Conservation (phyloP, 305 asterid species). For the Solanum hybrid region DNA sequence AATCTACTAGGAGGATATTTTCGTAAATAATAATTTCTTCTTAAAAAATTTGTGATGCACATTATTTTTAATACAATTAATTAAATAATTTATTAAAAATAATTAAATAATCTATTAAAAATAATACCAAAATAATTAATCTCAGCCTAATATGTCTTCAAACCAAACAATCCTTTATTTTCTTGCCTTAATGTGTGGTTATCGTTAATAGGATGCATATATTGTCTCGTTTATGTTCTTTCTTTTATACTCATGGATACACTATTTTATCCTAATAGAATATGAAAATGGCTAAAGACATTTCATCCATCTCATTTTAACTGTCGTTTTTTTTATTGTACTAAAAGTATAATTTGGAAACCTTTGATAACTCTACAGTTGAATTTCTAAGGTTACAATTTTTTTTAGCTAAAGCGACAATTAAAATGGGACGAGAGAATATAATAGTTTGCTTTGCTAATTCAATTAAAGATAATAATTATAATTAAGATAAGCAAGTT, state of each 20-base stretch:
- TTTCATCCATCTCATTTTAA: not conserved
- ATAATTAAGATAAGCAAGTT: not conserved
- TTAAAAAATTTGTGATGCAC: fast-evolving
- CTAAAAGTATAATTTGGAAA: not conserved
- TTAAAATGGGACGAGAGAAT: not conserved
- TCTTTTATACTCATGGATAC: not conserved
- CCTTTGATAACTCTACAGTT: fast-evolving
- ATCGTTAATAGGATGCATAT: not conserved
- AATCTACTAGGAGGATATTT: not conserved
- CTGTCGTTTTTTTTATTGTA: fast-evolving
- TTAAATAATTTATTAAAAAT: not conserved
- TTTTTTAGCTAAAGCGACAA: not conserved
- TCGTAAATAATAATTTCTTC: not conserved
- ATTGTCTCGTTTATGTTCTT: not conserved
- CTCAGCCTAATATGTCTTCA: not conserved
- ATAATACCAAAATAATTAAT: not conserved
- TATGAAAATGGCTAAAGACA: not conserved
- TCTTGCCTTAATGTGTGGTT: not conserved
- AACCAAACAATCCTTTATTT: not conserved
- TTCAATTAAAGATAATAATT: not conserved
- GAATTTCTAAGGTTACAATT: not conserved
- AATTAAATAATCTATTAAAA: not conserved
- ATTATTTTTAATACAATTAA: not conserved
- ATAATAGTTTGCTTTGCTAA: not conserved
- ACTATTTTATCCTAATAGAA: not conserved